Evolutionary conservation across 441 rosid genomes (phyloP), one percentile per base, ranked within the genome.

Genomic region (Adansonia madagascariensis): DNA sequence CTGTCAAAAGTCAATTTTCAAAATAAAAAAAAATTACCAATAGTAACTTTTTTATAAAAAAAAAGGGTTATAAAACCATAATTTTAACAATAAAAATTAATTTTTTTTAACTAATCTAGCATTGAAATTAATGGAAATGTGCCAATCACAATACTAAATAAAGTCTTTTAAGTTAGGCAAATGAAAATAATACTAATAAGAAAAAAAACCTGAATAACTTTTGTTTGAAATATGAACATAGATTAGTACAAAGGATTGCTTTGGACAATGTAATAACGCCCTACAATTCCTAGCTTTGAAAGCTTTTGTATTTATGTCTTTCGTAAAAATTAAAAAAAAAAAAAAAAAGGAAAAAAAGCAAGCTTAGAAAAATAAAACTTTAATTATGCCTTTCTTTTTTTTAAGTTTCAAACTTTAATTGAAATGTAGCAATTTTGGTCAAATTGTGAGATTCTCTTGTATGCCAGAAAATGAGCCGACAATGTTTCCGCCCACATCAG

Each of bases 401-500:
- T 27, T 27, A 27, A 47, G 44, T 50, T 50, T 62, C 56, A 61
- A 62, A 24, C 7, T n/a, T 49, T 49, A 6, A 4, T 63, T 64
- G 46, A 59, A 18, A 9, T 15, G 18, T 15, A 60, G 39, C 41
- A 20, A 2, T 4, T 18, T 50, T 14, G 27, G 8, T 71, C 44
- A 71, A 35, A 71, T 94, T 69, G 98, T 97, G 14, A 97, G 84
- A 80, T 97, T 97, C 84, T 94, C 99, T 77, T 90, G 98, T 68
- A 97, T 91, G 75, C 91, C 98, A 41, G 88, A 75, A 81, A 93
- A 94, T 9, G 98, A 94, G n/a, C 98, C 98, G 1, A 81, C 81
- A 63, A 94, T 91, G 78, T 83, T 90, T 39, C 99, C 98, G 68
- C 98, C 99, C 0, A 91, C 96, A 22, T 97, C 99, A 0, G 95